A percentile compares a stretch with the other conserved stretches of the same genome.
Conservation (phyloP, 139 green algal genomes). For the Mesotaenium endlicherianum region DNA sequence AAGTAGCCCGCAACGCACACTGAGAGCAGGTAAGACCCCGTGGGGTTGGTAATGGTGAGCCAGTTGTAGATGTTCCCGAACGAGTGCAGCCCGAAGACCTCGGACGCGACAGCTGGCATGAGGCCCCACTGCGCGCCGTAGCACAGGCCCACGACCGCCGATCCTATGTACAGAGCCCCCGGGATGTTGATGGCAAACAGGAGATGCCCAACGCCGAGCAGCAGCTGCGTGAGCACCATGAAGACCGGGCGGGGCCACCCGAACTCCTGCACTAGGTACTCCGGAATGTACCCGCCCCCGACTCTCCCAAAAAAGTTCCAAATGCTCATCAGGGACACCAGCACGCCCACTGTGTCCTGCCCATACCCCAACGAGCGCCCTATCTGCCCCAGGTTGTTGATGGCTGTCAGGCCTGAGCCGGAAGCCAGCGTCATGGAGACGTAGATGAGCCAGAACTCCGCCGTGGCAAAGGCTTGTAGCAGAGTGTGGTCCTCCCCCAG, state of each 20-base stretch:
- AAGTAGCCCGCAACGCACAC: conserved; percentile 42
- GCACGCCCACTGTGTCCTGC: conserved; percentile 8
- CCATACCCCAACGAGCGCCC: conserved; percentile 39
- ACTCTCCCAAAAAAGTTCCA: conserved; percentile 50
- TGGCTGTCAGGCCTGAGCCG: conserved; percentile 66
- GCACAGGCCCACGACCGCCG: conserved; percentile 60
- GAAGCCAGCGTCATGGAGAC: conserved; percentile 57
- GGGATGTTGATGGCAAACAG: conserved; percentile 27
- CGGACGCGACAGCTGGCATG: conserved; percentile 67
- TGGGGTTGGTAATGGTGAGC: conserved; percentile 48
- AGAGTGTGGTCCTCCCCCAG: conserved; percentile 29
- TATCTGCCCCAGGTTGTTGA: conserved; percentile 76
- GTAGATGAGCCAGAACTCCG: conserved; percentile 69
- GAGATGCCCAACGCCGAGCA: conserved; percentile 33
- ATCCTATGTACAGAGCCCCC: conserved; percentile 57
- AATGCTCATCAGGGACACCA: conserved; percentile 52
- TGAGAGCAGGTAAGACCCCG: conserved; percentile 44
- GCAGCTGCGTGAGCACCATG: conserved; percentile 25
- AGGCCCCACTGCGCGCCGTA: conserved; percentile 81
- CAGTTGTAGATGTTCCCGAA: conserved; percentile 58
- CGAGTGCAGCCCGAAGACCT: conserved; percentile 67
- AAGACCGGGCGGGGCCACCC: conserved; percentile 26
- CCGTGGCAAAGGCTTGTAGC: conserved; percentile 4
- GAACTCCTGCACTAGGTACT: conserved; percentile 22
- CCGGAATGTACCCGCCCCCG: conserved; percentile 28